A percentile compares a stretch with the other conserved stretches of the same genome.
Evolutionary conservation across 345 rosid genomes (phyloP).

Genomic region (Fremontodendron californicum): DNA sequence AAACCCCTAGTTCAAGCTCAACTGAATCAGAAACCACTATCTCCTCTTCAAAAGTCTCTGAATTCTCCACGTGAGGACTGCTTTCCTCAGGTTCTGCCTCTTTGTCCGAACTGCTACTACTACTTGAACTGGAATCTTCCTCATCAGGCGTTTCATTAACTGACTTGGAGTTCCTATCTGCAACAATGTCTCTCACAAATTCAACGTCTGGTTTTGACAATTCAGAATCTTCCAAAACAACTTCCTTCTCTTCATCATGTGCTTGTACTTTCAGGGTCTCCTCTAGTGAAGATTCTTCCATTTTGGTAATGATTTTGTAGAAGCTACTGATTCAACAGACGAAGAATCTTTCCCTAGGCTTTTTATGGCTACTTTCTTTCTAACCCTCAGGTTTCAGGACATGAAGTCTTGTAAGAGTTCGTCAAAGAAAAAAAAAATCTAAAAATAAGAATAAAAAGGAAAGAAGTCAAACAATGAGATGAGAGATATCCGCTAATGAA

Average conservation of each 20-base stretch:
- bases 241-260: conserved; percentile 8
- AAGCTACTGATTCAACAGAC: background rate
- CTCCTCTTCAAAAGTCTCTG: conserved; percentile 14
- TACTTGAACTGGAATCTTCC: conserved; percentile 11
- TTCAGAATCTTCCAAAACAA: conserved; percentile 4
- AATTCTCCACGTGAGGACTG: conserved; percentile 1
- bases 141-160: background rate
- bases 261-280: conserved; percentile 20
- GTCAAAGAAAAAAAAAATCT: background rate
- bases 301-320: background rate
- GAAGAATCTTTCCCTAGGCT: background rate
- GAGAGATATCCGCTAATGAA: background rate
- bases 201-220: conserved; percentile 17
- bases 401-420: background rate
- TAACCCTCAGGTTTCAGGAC: background rate
- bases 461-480: background rate
- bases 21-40: conserved; percentile 3
- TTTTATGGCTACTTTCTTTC: conserved; percentile 4
- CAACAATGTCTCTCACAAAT: conserved; percentile 11
- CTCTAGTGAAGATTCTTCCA: conserved; percentile 28
- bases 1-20: conserved; percentile 7
- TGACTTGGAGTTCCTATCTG: background rate
- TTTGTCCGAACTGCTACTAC: conserved; percentile 22
- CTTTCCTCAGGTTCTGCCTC: conserved; percentile 22
- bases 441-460: background rate